These are phyloP conservation scores for Discostella stelligeroides DNA, from an alignment of 108 stramenopile species.

Conservation along the genomic window DNA sequence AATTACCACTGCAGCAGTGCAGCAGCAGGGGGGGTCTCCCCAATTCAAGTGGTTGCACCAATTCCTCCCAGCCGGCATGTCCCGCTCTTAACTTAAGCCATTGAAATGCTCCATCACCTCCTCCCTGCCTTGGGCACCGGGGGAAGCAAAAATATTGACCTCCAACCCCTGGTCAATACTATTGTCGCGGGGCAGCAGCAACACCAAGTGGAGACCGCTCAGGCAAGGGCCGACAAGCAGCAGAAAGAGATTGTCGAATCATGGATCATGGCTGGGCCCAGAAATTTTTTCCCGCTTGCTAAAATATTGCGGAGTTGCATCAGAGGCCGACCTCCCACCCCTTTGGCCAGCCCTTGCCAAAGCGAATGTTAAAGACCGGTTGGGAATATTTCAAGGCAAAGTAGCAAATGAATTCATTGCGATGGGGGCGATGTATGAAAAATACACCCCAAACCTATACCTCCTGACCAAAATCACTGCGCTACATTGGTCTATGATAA, in stretches of 20 bases:
- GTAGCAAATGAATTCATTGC: too few relatives aligned
- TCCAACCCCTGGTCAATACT: not conserved
- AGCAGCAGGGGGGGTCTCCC: not conserved
- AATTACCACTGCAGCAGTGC: not conserved
- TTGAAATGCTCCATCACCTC: not conserved
- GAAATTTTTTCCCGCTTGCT: not conserved
- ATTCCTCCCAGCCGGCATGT: slow-evolving; percentile 1
- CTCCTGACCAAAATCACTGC: not conserved
- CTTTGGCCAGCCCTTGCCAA: not conserved
- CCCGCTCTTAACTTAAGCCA: slow-evolving; percentile 3
- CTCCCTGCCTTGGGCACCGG: slow-evolving; percentile 6
- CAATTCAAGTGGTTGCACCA: not conserved
- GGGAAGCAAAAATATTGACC: too few relatives aligned
- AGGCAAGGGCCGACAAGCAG: not conserved
- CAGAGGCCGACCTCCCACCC: not conserved
- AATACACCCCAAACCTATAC: not conserved
- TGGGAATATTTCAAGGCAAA: too few relatives aligned
- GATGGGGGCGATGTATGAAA: too few relatives aligned
- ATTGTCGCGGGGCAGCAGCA: not conserved
- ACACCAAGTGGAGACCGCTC: not conserved
- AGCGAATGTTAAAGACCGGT: not conserved
- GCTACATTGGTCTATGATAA: not conserved
- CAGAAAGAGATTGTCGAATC: not conserved
- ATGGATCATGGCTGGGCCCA: not conserved
- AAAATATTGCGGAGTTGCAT: too few relatives aligned